Base-by-base conservation (phyloP, 1,284 basidiomycete genomes). In the Cryptococcus maquisensis region DNA sequence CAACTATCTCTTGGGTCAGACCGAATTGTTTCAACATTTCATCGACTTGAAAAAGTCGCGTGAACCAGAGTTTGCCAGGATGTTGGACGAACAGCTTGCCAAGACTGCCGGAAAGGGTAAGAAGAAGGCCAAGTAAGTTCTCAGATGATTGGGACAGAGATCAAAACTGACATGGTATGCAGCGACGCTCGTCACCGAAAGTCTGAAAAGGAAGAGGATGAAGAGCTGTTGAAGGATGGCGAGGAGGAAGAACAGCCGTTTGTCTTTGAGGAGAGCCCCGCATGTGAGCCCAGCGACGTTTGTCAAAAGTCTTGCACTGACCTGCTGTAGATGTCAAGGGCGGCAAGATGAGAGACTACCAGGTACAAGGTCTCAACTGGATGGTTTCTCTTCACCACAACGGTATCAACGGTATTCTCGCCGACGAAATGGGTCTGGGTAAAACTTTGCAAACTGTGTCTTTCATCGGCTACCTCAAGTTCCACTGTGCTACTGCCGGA, bases 361-460 rank as follows among this genome's bases (percentile, higher is more conserved):
- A 98, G 74, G 77, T 98, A 2, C 93, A 98, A 72, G 96, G 96
- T 47, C 78, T 98, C 32, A 98, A 98, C 73, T 94, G 94, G 94
- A 90, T 98, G 91, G 86, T 90, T 4, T 88, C 88, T 1, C 79
- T 96, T 15, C 87, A 95, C 68, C 90, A 94, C 73, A 93, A 95
- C 65, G 90, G 92, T 55, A 81, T 95, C 61, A 95, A 95, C 64
- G 92, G 92, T 53, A 95, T 95, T 55, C 82, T 95, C 2, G 90
- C 92, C 1, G 92, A 95, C 64, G 92, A 95, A 74, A 96, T 95
- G 92, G 95, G 95, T 77, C 85, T 98, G 35, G 95, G 96, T 37
- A 98, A 98, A 82, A 98, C 95, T 0, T 80, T 98, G 0, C 95
- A 99, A 79, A 98, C 94, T 0, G 96, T 98, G 66, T 88, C 95